These are phyloP conservation scores for Xylaria telfairii DNA, from an alignment of 495 filamentous ascomycete genomes.

Conservation along the genomic window DNA sequence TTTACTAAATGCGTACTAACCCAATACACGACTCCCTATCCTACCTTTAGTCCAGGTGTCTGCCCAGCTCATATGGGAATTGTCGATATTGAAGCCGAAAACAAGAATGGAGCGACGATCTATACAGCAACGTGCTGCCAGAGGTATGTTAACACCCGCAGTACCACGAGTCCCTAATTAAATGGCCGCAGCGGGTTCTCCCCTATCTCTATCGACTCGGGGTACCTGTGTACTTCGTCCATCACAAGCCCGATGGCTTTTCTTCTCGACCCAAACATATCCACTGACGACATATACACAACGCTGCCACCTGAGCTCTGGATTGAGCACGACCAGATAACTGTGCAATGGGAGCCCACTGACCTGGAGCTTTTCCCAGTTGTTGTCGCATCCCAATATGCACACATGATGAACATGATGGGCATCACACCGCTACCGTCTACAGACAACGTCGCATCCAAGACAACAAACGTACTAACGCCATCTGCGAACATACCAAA, in stretches of 20 bases:
- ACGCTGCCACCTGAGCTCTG: constrained; percentile 30
- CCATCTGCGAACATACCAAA: neutral
- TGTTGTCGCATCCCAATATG: constrained; percentile 26
- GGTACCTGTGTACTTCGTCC: constrained; percentile 31
- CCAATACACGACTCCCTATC: constrained; percentile 26
- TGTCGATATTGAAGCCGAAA: constrained; percentile 8
- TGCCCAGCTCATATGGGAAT: constrained; percentile 37
- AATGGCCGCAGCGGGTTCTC: constrained; percentile 30
- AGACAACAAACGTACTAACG: neutral
- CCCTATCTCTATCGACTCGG: constrained; percentile 11
- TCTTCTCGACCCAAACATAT: constrained; percentile 32
- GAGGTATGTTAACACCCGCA: constrained; percentile 19
- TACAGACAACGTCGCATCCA: neutral
- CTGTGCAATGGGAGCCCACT: constrained; percentile 32
- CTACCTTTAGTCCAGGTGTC: constrained; percentile 36
- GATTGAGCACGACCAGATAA: constrained; percentile 34
- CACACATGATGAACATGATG: constrained; percentile 35
- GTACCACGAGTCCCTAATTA: neutral
- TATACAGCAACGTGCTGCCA: constrained; percentile 37
- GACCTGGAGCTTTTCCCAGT: constrained; percentile 29
- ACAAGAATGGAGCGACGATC: constrained; percentile 15
- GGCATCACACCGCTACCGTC: constrained; percentile 18
- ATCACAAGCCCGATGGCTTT: constrained; percentile 36
- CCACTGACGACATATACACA: constrained; percentile 36
- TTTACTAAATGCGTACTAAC: constrained; percentile 35